Evolutionary conservation across 495 filamentous ascomycete species (phyloP).

Genomic region (Neurospora sp.): DNA sequence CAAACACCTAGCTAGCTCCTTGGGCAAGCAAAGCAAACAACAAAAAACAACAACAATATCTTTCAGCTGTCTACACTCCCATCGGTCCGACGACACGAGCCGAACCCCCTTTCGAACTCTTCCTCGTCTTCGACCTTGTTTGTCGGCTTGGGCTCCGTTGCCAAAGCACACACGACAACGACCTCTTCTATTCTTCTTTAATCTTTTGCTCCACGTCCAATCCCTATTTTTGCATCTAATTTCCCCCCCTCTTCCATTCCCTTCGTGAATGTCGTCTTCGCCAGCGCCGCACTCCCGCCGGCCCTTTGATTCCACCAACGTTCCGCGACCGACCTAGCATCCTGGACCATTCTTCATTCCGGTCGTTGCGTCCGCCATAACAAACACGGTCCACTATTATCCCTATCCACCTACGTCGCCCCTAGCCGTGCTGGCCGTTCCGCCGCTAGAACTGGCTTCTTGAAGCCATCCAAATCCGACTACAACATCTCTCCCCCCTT

Average conservation of each 20-base stretch:
- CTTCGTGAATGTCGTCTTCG: conserved; percentile 14
- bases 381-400: conserved; percentile 1
- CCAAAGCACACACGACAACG: not conserved
- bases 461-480: conserved; percentile 12
- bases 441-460: conserved; percentile 16
- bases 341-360: not conserved
- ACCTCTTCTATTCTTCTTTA: not conserved
- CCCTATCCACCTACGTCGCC: conserved; percentile 3
- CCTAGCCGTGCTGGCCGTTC: conserved; percentile 3
- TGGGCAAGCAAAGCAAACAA: not conserved
- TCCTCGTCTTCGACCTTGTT: not conserved
- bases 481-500: not conserved
- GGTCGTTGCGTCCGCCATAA: conserved; percentile 4
- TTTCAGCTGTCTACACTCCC: not conserved
- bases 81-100: not conserved
- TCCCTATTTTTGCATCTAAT: not conserved
- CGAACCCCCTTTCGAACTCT: not conserved
- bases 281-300: conserved; percentile 6
- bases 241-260: not conserved
- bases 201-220: not conserved
- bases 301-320: conserved; percentile 6
- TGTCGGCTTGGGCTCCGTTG: not conserved
- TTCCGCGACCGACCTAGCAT: not conserved
- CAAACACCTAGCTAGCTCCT: not conserved
- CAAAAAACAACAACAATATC: not conserved